phyloP scores from a whole-genome alignment of 1,284 basidiomycete species.

The Rhodotorula sp. region DNA sequence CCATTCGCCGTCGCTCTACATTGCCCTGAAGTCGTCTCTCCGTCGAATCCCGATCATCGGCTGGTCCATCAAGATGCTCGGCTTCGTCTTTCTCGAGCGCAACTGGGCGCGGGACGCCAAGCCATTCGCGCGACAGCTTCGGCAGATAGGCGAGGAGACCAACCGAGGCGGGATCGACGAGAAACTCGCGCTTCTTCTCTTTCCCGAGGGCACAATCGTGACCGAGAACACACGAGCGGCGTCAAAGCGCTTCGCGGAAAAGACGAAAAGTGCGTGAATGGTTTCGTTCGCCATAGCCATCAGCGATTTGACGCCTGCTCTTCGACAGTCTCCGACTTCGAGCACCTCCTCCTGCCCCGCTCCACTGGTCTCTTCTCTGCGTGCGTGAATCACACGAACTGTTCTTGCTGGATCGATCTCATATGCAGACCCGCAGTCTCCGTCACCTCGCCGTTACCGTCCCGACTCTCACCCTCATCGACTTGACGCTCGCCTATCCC shows the following conservation, averaged over 20 bases:
- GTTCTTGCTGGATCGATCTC: not conserved
- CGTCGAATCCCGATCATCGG: conserved; percentile 84
- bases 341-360: conserved; percentile 77
- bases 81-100: conserved; percentile 76
- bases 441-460: conserved; percentile 76
- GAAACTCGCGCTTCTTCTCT: conserved; percentile 29
- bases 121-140: conserved; percentile 25
- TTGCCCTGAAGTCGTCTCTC: conserved; percentile 83
- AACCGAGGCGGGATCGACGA: conserved; percentile 4
- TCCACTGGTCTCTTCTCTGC: conserved; percentile 86
- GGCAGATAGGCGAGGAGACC: conserved; percentile 6
- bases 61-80: conserved; percentile 83
- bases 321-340: conserved; percentile 60
- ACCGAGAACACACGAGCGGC: conserved; percentile 77
- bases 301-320: not conserved
- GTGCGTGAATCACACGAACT: conserved; percentile 4
- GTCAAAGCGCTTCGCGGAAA: conserved; percentile 73
- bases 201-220: conserved; percentile 90
- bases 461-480: conserved; percentile 66
- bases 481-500: conserved; percentile 45
- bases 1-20: conserved; percentile 65
- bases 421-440: conserved; percentile 53
- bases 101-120: conserved; percentile 30
- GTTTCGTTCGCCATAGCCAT: too few species aligned
- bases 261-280: conserved; percentile 68